Base-by-base conservation (phyloP, 1,284 basidiomycete genomes). In the Neolentinus lepideus region DNA sequence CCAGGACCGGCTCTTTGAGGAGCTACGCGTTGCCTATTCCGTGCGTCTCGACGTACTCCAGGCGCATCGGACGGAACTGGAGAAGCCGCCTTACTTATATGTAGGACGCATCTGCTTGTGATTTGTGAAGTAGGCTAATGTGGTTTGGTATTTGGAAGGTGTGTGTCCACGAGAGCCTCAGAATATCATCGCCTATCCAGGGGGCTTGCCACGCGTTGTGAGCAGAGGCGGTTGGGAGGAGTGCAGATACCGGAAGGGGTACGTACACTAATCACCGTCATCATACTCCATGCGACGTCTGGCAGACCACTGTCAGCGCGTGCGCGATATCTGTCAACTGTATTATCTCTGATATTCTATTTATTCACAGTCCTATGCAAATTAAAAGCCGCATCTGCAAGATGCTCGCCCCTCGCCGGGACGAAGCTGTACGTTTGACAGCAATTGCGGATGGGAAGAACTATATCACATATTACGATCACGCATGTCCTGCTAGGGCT, bases 141-240 rank as follows among this genome's bases (percentile, higher is more conserved):
- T n/a, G n/a, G n/a, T n/a, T n/a, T n/a, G n/a, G n/a, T n/a, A n/a
- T n/a, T 63, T 36, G 21, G 64, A 66, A 61, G 1, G 66, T 65
- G 3, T 63, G 68, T 2, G 57, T 68, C 45, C 75, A 75, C 57
- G 75, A 77, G 60, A 64, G 69, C 8, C 63, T 75, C 25, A 66
- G 66, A 21, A 26, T 61, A 35, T 57, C 50, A 46, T 54, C 60
- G 43, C 63, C 61, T 52, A 58, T 3, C 54, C 59, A 0, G 53
- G 60, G n/a, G 61, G 61, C 9, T 54, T 62, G 33, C 48, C 59
- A 2, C 62, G 66, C n/a, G 59, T 66, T 21, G 65, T 66, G 0
- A 54, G 59, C 1, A 16, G 26, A 1, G 51, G 50, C 11, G 61
- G 60, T 2, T 58, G 63, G 6, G 35, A 56, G 64, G 61, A 1